These are phyloP conservation scores for Phytophthora quininea DNA, from an alignment of 352 stramenopile species.

Conservation along the genomic window DNA sequence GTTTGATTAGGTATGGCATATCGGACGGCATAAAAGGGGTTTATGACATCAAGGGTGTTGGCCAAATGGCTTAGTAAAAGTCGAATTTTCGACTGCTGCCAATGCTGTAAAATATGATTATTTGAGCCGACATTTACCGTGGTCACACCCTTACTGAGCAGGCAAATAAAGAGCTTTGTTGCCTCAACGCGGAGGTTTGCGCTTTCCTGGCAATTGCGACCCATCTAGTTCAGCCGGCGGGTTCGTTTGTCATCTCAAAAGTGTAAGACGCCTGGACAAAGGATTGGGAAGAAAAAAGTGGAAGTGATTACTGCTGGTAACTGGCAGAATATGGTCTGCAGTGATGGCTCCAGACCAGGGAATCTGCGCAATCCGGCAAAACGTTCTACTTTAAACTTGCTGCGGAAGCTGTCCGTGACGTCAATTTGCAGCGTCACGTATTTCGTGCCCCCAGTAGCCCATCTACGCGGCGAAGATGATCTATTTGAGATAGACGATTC, in stretches of 20 bases:
- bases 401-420: not conserved
- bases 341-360: not conserved
- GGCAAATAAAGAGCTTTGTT: not conserved
- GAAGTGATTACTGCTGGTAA: not conserved
- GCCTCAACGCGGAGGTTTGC: not conserved
- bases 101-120: not conserved
- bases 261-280: conserved; percentile 1
- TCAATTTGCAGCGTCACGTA: not conserved
- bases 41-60: conserved; percentile 4
- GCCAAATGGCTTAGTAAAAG: not conserved
- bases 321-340: not conserved
- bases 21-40: not conserved
- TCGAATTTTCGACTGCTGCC: not conserved
- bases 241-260: conserved; percentile 4
- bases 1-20: not conserved
- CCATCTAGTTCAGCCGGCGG: conserved; percentile 2
- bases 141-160: not conserved
- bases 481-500: too few relatives aligned
- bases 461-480: too few relatives aligned
- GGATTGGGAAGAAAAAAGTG: not conserved
- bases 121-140: conserved; percentile 1
- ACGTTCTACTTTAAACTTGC: not conserved
- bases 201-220: conserved; percentile 1
- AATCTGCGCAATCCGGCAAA: not conserved
- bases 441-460: too few relatives aligned